Evolutionary conservation across 176 grass and related monocot species (phyloP).

Genomic region (sorghum (Sorghum bicolor)): DNA sequence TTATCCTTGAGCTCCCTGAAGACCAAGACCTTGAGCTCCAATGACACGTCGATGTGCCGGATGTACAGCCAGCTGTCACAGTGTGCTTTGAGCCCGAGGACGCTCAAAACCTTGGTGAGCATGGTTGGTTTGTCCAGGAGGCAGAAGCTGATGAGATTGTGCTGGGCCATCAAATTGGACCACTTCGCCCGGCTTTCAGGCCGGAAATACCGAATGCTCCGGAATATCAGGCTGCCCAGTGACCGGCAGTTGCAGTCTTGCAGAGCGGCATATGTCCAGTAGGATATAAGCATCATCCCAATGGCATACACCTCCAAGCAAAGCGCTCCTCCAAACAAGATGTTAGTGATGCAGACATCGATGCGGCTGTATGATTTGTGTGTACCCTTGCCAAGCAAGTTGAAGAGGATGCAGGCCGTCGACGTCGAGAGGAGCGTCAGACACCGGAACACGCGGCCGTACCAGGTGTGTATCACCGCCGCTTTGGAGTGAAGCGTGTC

Average conservation of each 20-base stretch:
- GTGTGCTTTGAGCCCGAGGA: conserved; percentile 39
- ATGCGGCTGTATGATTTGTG: background rate
- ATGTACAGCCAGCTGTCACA: conserved; percentile 35
- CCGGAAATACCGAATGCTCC: conserved; percentile 21
- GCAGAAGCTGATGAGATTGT: conserved; percentile 45
- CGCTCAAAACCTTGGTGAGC: background rate
- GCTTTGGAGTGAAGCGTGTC: conserved; percentile 40
- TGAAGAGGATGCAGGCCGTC: conserved; percentile 36
- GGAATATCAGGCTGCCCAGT: conserved; percentile 16
- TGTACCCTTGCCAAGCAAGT: background rate
- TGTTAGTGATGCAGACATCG: conserved; percentile 37
- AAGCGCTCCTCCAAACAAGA: conserved; percentile 31
- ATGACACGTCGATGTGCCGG: conserved; percentile 29
- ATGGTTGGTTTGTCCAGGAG: conserved; percentile 31
- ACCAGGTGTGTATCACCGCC: conserved; percentile 36
- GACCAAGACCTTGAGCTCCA: conserved; percentile 28
- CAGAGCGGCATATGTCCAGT: conserved; percentile 39
- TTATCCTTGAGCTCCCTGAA: conserved; percentile 51
- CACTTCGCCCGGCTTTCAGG: conserved; percentile 32
- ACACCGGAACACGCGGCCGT: conserved; percentile 38
- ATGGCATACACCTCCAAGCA: conserved; percentile 41
- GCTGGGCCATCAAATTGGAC: conserved; percentile 41
- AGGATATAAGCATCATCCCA: conserved; percentile 40
- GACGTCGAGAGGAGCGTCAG: conserved; percentile 23
- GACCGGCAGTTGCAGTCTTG: background rate